Conservation (phyloP, 768 basidiomycete genomes). For the Plicaturopsis crispa region DNA sequence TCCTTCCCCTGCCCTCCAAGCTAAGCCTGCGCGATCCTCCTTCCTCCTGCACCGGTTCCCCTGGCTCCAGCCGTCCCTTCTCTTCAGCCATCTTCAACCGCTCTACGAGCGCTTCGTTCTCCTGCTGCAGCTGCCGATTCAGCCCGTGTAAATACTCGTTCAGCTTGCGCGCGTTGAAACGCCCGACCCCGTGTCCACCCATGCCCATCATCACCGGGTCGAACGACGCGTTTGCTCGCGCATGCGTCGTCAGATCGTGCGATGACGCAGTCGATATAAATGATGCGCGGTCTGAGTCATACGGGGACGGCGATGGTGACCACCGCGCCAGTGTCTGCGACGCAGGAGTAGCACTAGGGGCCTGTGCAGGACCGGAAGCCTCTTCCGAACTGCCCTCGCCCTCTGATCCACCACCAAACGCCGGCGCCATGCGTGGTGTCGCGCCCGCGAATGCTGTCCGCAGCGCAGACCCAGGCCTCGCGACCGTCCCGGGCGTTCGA, state of each 20-base stretch:
- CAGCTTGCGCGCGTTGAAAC: constrained; percentile 80
- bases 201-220: constrained; percentile 71
- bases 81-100: constrained; percentile 50
- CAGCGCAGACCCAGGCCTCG: constrained; percentile 12
- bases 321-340: no score
- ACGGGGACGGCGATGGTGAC: constrained; percentile 24
- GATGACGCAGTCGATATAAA: constrained; percentile 81
- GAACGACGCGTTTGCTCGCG: constrained; percentile 80
- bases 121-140: constrained; percentile 77
- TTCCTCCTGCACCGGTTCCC: constrained; percentile 16
- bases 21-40: constrained; percentile 26
- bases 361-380: constrained; percentile 14
- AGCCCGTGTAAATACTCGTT: constrained; percentile 83
- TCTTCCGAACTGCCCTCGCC: constrained; percentile 19
- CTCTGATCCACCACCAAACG: constrained; percentile 27
- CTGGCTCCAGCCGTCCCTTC: no score
- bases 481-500: constrained; percentile 24
- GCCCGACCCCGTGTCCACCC: constrained; percentile 57
- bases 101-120: constrained; percentile 64
- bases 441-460: constrained; percentile 54
- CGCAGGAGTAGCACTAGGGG: constrained; percentile 25
- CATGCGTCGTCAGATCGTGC: constrained; percentile 77
- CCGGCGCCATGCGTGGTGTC: constrained; percentile 53
- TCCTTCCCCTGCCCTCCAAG: constrained; percentile 28
- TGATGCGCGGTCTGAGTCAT: constrained; percentile 55